Evolutionary conservation across 352 stramenopile genomes (phyloP), one percentile per base, ranked within the genome.

Genomic region (Pythium pyrilobum): DNA sequence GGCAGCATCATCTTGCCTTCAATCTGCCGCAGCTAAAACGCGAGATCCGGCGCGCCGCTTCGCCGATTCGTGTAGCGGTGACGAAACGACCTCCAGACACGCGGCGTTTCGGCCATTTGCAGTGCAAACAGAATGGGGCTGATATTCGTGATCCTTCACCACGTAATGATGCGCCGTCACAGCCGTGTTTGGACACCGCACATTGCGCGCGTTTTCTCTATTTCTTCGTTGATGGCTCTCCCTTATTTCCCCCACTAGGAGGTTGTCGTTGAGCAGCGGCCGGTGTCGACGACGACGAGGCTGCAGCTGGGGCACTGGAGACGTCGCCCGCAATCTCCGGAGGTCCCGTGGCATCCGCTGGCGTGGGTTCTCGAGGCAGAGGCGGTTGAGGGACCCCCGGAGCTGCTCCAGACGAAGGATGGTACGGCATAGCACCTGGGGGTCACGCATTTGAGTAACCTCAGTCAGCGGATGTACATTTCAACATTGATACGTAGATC

Each of bases 1-100:
- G 74, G 69, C 8, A 85, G 39, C 71, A 85, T 79, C 50, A 61
- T 71, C 21, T 16, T 38, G 25, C 16, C 15, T 39, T 13, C 29
- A 31, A 9, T 11, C 33, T 12, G n/a, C n/a, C 33, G 4, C 43
- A 36, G 27, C 9, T 15, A 25, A 49, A 7, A 39, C 9, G 44
- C 44, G 34, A 38, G 28, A 47, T 20, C 8, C 38, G 39, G 4
- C 39, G 29, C 42, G 15, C n/a, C 27, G 42, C 28, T 29, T 41
- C n/a, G 40, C 25, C 37, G 36, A 38, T 6, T 4, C 36, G 24
- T 16, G 9, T 2, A 36, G 16, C 5, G 27, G 27, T n/a, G 16
- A 31, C 34, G 49, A 56, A 56, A 56, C 49, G 34, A 38, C 42
- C 16, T n/a, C 2, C 2, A 2, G 25, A 8, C 36, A 8, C 36